phyloP scores from a whole-genome alignment of 257 asterid species.

The Solanum pimpinellifolium region DNA sequence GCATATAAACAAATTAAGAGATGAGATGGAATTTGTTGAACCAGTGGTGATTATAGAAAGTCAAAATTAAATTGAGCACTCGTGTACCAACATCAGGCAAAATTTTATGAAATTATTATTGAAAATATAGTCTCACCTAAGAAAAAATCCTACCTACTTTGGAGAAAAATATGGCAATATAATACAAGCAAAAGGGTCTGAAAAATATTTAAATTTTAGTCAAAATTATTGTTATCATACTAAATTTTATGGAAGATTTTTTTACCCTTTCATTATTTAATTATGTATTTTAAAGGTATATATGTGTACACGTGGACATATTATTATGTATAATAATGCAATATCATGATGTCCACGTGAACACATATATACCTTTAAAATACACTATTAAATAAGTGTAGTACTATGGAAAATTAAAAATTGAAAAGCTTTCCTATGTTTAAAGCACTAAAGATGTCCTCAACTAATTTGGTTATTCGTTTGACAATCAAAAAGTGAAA shows the following conservation, averaged over 20 bases:
- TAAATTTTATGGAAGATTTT: too few relatives aligned
- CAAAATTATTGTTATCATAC: rapidly evolving
- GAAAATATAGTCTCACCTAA: neutral
- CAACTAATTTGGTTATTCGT: neutral
- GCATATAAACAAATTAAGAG: neutral
- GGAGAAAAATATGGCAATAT: neutral
- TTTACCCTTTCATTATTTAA: too few relatives aligned
- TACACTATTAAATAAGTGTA: too few relatives aligned
- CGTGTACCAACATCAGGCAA: neutral
- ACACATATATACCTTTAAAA: too few relatives aligned
- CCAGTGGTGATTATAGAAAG: neutral
- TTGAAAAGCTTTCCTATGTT: neutral
- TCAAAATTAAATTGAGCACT: neutral
- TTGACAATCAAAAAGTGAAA: neutral
- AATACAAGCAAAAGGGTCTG: too few relatives aligned
- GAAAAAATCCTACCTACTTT: neutral
- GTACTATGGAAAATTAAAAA: neutral
- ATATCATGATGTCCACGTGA: too few relatives aligned
- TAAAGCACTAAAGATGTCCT: neutral
- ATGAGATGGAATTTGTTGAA: neutral
- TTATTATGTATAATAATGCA: too few relatives aligned
- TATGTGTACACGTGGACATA: too few relatives aligned
- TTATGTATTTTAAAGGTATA: too few relatives aligned
- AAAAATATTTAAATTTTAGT: too few relatives aligned
- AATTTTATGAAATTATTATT: neutral